These are phyloP conservation scores for Papiliotrema flavescens DNA, from an alignment of 1,284 basidiomycete species.

Conservation along the genomic window DNA sequence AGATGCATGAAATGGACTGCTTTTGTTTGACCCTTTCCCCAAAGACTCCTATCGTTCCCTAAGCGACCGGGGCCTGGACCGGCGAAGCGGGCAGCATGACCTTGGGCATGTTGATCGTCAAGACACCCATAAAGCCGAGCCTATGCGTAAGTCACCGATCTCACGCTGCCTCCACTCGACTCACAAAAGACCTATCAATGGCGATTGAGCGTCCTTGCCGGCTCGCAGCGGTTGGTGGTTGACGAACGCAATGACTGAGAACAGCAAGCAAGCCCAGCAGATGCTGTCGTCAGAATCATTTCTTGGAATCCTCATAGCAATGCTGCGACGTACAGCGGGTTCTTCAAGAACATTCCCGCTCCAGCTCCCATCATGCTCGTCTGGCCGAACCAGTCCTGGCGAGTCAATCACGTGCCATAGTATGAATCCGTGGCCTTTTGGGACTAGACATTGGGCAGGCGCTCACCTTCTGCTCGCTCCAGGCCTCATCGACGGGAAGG, in stretches of 20 bases:
- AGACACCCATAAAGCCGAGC: constrained; percentile 38
- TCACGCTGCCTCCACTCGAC: constrained; percentile 3
- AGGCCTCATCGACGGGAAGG: constrained; percentile 37
- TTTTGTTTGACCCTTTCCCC: no score
- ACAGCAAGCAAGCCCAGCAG: constrained; percentile 35
- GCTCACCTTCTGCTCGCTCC: constrained; percentile 30
- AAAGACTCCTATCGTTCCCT: neutral
- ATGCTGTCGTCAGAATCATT: constrained; percentile 21
- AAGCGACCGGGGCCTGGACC: neutral
- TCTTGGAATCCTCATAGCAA: neutral
- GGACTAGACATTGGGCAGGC: no score
- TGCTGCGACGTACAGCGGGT: constrained; percentile 35
- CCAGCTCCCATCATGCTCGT: constrained; percentile 42
- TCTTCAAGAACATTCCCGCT: constrained; percentile 47
- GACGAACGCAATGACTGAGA: constrained; percentile 34
- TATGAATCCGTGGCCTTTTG: no score
- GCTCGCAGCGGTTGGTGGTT: constrained; percentile 34
- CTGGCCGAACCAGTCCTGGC: constrained; percentile 27
- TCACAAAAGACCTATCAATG: constrained; percentile 38
- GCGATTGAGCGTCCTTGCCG: constrained; percentile 33
- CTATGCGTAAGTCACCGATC: constrained; percentile 14
- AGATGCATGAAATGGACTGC: neutral
- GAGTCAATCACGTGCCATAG: no score
- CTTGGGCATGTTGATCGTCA: constrained; percentile 35
- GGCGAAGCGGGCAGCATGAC: constrained; percentile 14